phyloP scores from a whole-genome alignment of 2,329 filamentous ascomycete genomes.

The Alternaria sp. region DNA sequence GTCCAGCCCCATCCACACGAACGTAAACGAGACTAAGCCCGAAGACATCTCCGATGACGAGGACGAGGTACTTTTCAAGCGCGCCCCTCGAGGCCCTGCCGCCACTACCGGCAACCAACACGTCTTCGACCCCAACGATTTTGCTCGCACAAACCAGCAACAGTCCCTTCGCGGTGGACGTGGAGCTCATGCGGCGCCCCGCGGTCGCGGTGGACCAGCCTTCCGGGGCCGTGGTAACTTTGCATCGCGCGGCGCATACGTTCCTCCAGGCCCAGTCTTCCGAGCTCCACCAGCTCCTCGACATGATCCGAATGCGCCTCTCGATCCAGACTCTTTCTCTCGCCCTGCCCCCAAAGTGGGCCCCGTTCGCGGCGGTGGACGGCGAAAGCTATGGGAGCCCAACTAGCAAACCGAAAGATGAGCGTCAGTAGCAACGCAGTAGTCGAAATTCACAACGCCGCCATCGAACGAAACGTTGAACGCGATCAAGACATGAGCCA shows the following conservation, averaged over 20 bases:
- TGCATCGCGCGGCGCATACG: slow-evolving; percentile 39
- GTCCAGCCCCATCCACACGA: slow-evolving; percentile 30
- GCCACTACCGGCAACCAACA: slow-evolving; percentile 36
- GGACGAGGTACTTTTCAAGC: slow-evolving; percentile 49
- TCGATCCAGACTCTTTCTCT: slow-evolving; percentile 50
- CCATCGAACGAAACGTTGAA: slow-evolving; percentile 4
- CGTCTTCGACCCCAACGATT: slow-evolving; percentile 58
- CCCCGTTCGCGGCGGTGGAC: slow-evolving; percentile 41
- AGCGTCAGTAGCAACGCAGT: slow-evolving; percentile 15
- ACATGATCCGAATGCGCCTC: slow-evolving; percentile 45
- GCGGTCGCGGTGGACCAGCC: slow-evolving; percentile 31
- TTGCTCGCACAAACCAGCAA: slow-evolving; percentile 48
- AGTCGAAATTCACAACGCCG: slow-evolving; percentile 2
- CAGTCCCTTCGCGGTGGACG: slow-evolving; percentile 42
- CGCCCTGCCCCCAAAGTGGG: slow-evolving; percentile 41
- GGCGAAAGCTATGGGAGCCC: slow-evolving; percentile 50
- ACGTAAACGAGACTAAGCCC: slow-evolving; percentile 20
- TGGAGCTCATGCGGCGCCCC: slow-evolving; percentile 29
- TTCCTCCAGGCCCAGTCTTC: slow-evolving; percentile 35
- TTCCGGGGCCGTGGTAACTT: slow-evolving; percentile 41
- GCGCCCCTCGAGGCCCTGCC: slow-evolving; percentile 45
- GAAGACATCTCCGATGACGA: slow-evolving; percentile 45
- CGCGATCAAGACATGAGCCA: background rate
- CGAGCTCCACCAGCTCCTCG: slow-evolving; percentile 36
- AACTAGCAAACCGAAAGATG: slow-evolving; percentile 31